A percentile compares a stretch with the other conserved stretches of the same genome.
Evolutionary conservation across 2,329 filamentous ascomycete genomes (phyloP).

Genomic region (Tolypocladium album): DNA sequence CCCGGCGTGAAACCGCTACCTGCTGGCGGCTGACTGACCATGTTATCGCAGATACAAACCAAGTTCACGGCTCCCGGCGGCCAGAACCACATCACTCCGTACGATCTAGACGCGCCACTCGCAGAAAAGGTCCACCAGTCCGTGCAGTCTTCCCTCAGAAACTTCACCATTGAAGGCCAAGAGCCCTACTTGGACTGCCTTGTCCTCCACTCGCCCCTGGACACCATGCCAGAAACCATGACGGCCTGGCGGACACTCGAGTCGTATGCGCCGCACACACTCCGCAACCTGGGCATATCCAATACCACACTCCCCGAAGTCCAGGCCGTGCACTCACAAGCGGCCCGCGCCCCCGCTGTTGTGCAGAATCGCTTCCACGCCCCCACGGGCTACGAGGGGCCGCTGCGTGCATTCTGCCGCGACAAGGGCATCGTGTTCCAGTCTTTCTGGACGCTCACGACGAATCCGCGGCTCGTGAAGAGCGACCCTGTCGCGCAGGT

Average conservation of each 20-base stretch:
- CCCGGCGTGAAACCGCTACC: background rate
- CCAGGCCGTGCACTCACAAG: constrained; percentile 34
- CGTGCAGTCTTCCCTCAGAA: constrained; percentile 53
- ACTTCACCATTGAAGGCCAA: constrained; percentile 38
- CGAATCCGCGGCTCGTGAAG: constrained; percentile 28
- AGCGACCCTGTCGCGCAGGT: constrained; percentile 37
- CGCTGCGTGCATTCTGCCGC: constrained; percentile 43
- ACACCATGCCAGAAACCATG: constrained; percentile 35
- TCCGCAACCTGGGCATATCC: constrained; percentile 63
- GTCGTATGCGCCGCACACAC: constrained; percentile 50
- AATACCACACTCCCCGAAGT: constrained; percentile 56
- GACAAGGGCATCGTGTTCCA: constrained; percentile 33
- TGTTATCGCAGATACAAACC: constrained; percentile 54
- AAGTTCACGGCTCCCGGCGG: constrained; percentile 61
- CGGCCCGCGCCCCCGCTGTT: constrained; percentile 36
- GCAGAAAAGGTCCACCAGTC: constrained; percentile 57
- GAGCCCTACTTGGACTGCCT: constrained; percentile 56
- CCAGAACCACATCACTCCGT: constrained; percentile 53
- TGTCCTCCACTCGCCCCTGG: constrained; percentile 56
- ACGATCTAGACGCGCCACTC: constrained; percentile 46
- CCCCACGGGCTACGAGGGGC: constrained; percentile 46
- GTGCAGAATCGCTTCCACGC: constrained; percentile 69
- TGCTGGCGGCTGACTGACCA: background rate
- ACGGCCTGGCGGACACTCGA: constrained; percentile 58
- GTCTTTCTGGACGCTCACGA: constrained; percentile 43